A percentile compares a stretch with the other conserved stretches of the same genome.
Conservation (phyloP, 495 filamentous ascomycete species). For the Aspergillus homomorphus region DNA sequence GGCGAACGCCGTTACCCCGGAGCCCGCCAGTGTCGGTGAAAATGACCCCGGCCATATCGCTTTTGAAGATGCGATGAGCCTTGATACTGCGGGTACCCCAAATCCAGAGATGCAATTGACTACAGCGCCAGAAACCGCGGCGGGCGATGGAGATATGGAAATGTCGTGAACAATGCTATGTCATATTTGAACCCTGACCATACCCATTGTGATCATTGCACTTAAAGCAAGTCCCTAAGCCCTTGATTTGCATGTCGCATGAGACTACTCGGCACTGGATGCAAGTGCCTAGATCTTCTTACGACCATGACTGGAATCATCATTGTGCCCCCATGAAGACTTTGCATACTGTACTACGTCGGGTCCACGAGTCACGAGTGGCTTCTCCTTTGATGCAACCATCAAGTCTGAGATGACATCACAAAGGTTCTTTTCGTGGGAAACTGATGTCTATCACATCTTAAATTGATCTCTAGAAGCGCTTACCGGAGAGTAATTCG, state of each 20-base stretch:
- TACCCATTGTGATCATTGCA: neutral
- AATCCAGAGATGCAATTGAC: slow-evolving; percentile 19
- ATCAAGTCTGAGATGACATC: slow-evolving; percentile 11
- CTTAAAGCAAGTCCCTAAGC: neutral
- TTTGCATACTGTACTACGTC: no score
- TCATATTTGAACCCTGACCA: neutral
- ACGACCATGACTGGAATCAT: no score
- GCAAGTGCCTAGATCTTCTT: no score
- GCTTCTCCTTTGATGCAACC: neutral
- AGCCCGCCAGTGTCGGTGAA: slow-evolving; percentile 14
- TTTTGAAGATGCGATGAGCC: slow-evolving; percentile 29
- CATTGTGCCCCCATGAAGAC: no score
- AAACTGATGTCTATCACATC: neutral
- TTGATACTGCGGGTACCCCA: slow-evolving; percentile 30
- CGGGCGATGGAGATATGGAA: slow-evolving; percentile 37
- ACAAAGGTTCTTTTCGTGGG: neutral
- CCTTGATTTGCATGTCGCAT: neutral
- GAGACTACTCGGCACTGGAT: neutral
- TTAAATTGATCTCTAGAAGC: slow-evolving; percentile 6
- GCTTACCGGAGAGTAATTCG: slow-evolving; percentile 33
- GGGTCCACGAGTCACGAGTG: no score
- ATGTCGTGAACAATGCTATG: slow-evolving; percentile 31
- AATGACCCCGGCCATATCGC: slow-evolving; percentile 17
- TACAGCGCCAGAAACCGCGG: slow-evolving; percentile 10
- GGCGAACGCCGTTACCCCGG: slow-evolving; percentile 5